phyloP scores from a whole-genome alignment of 2,329 filamentous ascomycete species.

The Didymella arachidicola region DNA sequence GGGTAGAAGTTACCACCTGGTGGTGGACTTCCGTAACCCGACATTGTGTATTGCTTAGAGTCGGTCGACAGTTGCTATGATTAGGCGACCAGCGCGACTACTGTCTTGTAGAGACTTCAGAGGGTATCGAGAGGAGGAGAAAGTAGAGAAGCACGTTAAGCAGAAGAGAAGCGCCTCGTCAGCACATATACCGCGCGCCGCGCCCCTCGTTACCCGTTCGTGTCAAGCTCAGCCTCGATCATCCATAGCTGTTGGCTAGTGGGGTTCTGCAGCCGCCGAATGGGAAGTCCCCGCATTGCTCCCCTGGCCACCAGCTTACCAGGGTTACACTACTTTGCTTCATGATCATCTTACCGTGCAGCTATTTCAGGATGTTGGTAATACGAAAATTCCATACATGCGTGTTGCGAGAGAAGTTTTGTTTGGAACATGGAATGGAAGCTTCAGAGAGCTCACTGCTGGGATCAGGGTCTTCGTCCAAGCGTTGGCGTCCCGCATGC shows the following conservation, averaged over 20 bases:
- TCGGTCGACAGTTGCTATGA: background rate
- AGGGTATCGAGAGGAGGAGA: slow-evolving; percentile 6
- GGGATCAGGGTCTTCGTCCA: slow-evolving; percentile 24
- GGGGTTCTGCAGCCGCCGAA: slow-evolving; percentile 34
- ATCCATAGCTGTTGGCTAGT: slow-evolving; percentile 40
- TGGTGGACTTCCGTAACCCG: slow-evolving; percentile 41
- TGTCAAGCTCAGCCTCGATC: slow-evolving; percentile 46
- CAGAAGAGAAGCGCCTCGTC: slow-evolving; percentile 20
- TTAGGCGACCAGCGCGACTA: slow-evolving; percentile 15
- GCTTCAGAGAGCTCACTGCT: slow-evolving; percentile 9
- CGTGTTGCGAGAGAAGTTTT: background rate
- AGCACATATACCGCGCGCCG: slow-evolving; percentile 38
- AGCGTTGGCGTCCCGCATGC: slow-evolving; percentile 24
- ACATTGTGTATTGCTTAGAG: slow-evolving; percentile 31
- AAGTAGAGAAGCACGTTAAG: slow-evolving; percentile 4
- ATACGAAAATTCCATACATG: background rate
- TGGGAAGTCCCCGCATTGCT: slow-evolving; percentile 16
- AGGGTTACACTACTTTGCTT: slow-evolving; percentile 5
- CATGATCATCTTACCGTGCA: background rate
- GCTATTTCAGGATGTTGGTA: slow-evolving; percentile 5
- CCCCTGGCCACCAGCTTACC: slow-evolving; percentile 15
- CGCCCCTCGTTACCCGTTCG: slow-evolving; percentile 22
- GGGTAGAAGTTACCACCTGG: slow-evolving; percentile 50
- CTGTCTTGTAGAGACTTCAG: background rate
- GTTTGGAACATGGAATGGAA: slow-evolving; percentile 2